Base-by-base conservation (phyloP, 805 yeast species). In the Vanderwaltozyma verrucispora region DNA sequence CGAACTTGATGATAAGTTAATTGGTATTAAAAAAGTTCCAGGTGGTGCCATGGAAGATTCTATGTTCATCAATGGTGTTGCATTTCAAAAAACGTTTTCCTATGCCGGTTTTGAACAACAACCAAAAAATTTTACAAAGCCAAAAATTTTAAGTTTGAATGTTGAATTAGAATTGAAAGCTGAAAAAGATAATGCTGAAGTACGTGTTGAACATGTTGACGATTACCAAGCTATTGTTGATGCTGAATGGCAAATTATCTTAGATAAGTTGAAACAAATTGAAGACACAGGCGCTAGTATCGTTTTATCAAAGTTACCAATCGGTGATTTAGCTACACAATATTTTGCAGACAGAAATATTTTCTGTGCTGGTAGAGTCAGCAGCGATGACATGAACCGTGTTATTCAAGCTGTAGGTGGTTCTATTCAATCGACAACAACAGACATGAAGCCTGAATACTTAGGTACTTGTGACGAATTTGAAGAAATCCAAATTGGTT, bases 31-130 rank as follows among this genome's bases (percentile, higher is more conserved):
- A 62, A 88, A 85, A 62, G 83, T 92, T 38, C 75, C 95, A 10
- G 98, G 98, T 50, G 98, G 98, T 42, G 83, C 88, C 35, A 81
- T 92, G 77, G 96, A 89, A 58, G 97, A 92, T 53, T 82, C 96
- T 10, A 56, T 77, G 44, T 83, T 87, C 50, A 75, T 92, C 36
- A 75, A 84, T 50, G 98, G 98, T 56, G 97, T 92, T 43, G 98
- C 96, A 3, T 92, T 92, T 65, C 86, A 92, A 56, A 92, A 92
- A 67, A 88, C 98, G 0, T 92, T 92, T 54, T 81, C 96, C 19
- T 92, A 92, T 53, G 98, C 98, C 33, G 98, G 98, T 3, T 92
- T 92, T 59, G 98, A 92, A 64, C 98, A 92, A 68, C 98, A 92
- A 64, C 98, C 98, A 36, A 92, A 92, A 63, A 63, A 60, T 36